phyloP scores from a whole-genome alignment of 2,329 filamentous ascomycete genomes.

The Dothistroma septosporum region DNA sequence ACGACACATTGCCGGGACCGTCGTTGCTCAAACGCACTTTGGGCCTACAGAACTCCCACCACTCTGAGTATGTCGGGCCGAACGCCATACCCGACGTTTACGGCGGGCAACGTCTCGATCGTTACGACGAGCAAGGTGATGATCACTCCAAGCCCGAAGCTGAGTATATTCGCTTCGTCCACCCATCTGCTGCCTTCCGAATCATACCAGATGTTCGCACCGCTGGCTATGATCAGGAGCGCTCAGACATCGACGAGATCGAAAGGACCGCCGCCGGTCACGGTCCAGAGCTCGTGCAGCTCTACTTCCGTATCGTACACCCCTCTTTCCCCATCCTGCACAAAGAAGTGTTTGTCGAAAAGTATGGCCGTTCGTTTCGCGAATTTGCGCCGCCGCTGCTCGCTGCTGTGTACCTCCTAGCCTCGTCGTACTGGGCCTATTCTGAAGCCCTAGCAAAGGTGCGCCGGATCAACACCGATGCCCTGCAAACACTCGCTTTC shows the following conservation, averaged over 20 bases:
- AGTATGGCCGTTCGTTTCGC: conserved; percentile 54
- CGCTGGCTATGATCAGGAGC: conserved; percentile 23
- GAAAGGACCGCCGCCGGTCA: conserved; percentile 67
- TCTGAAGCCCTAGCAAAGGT: conserved; percentile 49
- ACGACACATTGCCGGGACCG: conserved; percentile 65
- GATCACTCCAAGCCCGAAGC: conserved; percentile 1
- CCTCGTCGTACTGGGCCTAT: conserved; percentile 59
- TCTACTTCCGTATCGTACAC: conserved; percentile 66
- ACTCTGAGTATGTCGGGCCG: conserved; percentile 28
- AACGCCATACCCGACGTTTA: conserved; percentile 25
- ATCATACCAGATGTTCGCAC: conserved; percentile 55
- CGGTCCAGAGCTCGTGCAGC: conserved; percentile 64
- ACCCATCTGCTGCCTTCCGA: conserved; percentile 70
- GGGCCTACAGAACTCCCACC: conserved; percentile 32
- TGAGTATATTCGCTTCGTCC: conserved; percentile 60
- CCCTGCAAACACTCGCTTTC: conserved; percentile 35
- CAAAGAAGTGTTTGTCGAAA: conserved; percentile 59
- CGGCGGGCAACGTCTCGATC: conserved; percentile 8
- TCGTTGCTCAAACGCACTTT: conserved; percentile 62
- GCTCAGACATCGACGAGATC: conserved; percentile 61
- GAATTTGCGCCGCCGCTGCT: conserved; percentile 58
- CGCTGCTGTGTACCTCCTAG: conserved; percentile 60
- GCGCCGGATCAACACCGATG: conserved; percentile 40
- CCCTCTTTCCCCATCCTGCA: conserved; percentile 57
- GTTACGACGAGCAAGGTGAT: not conserved